Percentiles rank a stretch among this genome's conserved stretches.
Evolutionary conservation across 1,139 yeast species (phyloP).

Genomic region (Blastobotrys illinoisensis): DNA sequence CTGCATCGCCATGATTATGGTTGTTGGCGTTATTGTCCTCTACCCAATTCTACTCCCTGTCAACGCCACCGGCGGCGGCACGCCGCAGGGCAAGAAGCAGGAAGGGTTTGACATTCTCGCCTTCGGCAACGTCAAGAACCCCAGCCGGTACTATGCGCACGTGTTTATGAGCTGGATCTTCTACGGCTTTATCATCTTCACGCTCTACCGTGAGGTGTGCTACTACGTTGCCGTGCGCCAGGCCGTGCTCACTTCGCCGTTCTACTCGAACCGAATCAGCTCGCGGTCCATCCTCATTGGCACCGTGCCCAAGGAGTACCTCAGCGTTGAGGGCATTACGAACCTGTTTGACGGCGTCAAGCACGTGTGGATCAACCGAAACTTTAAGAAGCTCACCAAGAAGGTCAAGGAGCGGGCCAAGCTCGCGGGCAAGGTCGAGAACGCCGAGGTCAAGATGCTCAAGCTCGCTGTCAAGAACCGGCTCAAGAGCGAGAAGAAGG

Average conservation of each 20-base stretch:
- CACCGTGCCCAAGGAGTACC: slow-evolving; percentile 64
- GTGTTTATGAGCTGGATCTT: slow-evolving; percentile 75
- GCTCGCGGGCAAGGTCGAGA: slow-evolving; percentile 61
- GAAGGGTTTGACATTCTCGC: slow-evolving; percentile 73
- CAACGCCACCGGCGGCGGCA: slow-evolving; percentile 73
- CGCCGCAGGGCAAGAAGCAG: slow-evolving; percentile 36
- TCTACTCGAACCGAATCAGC: slow-evolving; percentile 64
- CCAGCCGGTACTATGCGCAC: slow-evolving; percentile 76
- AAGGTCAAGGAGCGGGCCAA: slow-evolving; percentile 57
- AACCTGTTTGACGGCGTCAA: slow-evolving; percentile 64
- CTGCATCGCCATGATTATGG: slow-evolving; percentile 52
- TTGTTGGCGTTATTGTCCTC: slow-evolving; percentile 57
- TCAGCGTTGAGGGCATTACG: slow-evolving; percentile 55
- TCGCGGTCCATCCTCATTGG: slow-evolving; percentile 79
- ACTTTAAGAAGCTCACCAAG: slow-evolving; percentile 52
- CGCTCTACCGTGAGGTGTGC: slow-evolving; percentile 75
- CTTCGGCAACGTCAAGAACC: slow-evolving; percentile 64
- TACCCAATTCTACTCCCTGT: slow-evolving; percentile 84
- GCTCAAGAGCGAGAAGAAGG: slow-evolving; percentile 55
- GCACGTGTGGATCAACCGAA: slow-evolving; percentile 70
- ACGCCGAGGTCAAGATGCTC: slow-evolving; percentile 58
- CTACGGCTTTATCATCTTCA: slow-evolving; percentile 63
- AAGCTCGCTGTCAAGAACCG: slow-evolving; percentile 54
- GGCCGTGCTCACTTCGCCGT: slow-evolving; percentile 75
- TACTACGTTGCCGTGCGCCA: slow-evolving; percentile 76